phyloP scores from a whole-genome alignment of 371 early-diverging fungal species.

The Haplosporangium sp. region DNA sequence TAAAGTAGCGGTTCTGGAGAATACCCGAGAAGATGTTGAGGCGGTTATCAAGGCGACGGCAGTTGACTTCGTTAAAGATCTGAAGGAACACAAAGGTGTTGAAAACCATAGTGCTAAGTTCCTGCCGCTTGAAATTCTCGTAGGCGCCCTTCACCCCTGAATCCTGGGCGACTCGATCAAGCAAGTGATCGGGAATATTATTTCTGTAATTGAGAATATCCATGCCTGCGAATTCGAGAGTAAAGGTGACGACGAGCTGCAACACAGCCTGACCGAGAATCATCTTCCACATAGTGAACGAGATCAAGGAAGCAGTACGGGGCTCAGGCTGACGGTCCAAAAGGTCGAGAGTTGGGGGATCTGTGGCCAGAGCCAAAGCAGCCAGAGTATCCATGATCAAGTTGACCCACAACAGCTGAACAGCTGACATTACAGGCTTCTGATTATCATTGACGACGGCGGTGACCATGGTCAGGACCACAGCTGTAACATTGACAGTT shows the following conservation, averaged over 20 bases:
- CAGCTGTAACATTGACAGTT: slow-evolving; percentile 82
- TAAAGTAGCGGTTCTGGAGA: slow-evolving; percentile 67
- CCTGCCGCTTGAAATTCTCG: slow-evolving; percentile 24
- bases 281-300: slow-evolving; percentile 79
- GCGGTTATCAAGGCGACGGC: slow-evolving; percentile 73
- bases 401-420: slow-evolving; percentile 86
- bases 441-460: slow-evolving; percentile 62
- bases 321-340: slow-evolving; percentile 71
- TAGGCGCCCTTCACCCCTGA: slow-evolving; percentile 9
- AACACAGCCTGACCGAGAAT: slow-evolving; percentile 72
- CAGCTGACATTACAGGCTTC: slow-evolving; percentile 72
- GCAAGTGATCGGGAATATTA: background rate
- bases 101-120: slow-evolving; percentile 73
- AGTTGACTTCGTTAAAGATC: slow-evolving; percentile 82
- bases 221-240: slow-evolving; percentile 65
- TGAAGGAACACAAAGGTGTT: slow-evolving; percentile 86
- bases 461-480: slow-evolving; percentile 73
- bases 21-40: slow-evolving; percentile 73
- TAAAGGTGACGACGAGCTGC: slow-evolving; percentile 68
- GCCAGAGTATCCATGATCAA: slow-evolving; percentile 87
- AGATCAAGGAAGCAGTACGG: slow-evolving; percentile 72
- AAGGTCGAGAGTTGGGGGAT: slow-evolving; percentile 74
- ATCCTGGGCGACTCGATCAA: background rate
- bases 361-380: slow-evolving; percentile 82
- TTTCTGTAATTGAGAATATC: slow-evolving; percentile 55